Evolutionary conservation across 2,329 filamentous ascomycete species (phyloP).

Genomic region (Gnomoniopsis smithogilvyi): DNA sequence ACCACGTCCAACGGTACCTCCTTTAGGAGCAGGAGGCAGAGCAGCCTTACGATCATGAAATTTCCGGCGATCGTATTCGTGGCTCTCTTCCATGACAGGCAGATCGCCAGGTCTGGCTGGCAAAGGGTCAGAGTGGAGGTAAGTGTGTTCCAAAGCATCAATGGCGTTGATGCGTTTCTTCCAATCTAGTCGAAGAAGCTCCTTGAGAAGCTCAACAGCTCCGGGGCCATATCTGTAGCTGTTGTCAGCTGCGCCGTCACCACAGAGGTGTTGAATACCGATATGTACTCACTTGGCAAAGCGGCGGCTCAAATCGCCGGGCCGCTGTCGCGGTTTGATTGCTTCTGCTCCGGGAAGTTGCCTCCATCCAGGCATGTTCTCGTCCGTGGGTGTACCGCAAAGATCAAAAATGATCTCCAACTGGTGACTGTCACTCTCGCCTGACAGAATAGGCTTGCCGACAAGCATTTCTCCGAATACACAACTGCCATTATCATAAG

Average conservation of each 20-base stretch:
- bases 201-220: slow-evolving; percentile 75
- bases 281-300: slow-evolving; percentile 62
- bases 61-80: slow-evolving; percentile 92
- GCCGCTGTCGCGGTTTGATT: slow-evolving; percentile 58
- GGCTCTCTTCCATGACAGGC: slow-evolving; percentile 90
- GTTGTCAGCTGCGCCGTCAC: not conserved
- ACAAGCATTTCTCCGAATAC: slow-evolving; percentile 98
- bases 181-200: slow-evolving; percentile 88
- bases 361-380: slow-evolving; percentile 91
- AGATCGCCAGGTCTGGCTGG: slow-evolving; percentile 82
- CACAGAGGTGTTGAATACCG: too few species aligned
- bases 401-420: slow-evolving; percentile 92
- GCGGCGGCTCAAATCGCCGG: slow-evolving; percentile 64
- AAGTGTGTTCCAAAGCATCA: slow-evolving; percentile 88
- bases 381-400: slow-evolving; percentile 83
- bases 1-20: slow-evolving; percentile 82
- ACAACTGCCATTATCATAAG: slow-evolving; percentile 55
- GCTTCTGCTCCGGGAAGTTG: slow-evolving; percentile 77
- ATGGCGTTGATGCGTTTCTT: slow-evolving; percentile 84
- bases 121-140: slow-evolving; percentile 76
- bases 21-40: slow-evolving; percentile 85
- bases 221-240: slow-evolving; percentile 57
- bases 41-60: slow-evolving; percentile 82
- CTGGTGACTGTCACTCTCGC: slow-evolving; percentile 85
- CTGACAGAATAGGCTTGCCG: slow-evolving; percentile 86